Base-by-base conservation (phyloP, 2,329 filamentous ascomycete species). In the Ascosphaera pollenicola region DNA sequence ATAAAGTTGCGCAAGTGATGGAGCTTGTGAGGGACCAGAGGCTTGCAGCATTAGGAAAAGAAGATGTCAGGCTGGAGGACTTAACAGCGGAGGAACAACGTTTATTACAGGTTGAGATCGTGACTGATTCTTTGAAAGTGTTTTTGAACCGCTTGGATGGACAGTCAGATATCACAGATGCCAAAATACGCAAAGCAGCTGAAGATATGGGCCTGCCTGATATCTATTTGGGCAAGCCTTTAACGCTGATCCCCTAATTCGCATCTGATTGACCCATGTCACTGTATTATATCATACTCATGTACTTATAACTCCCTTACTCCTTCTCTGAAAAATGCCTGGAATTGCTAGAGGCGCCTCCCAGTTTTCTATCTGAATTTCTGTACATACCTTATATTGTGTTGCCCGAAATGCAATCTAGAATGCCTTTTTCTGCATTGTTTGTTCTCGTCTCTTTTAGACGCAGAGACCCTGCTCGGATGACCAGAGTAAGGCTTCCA, bases 1-100 rank as follows among this genome's bases (percentile, higher is more conserved):
- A 49, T 3, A 53, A 59, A 35, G 58, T 68, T 8, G 54, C 55
- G n/a, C 54, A 54, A 11, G 52, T 66, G n/a, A 49, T 68, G 3
- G 51, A 57, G 18, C 46, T 57, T 34, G 51, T 68, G n/a, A 57
- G 55, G 24, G 50, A 58, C 7, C 52, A 51, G 38, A 59, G 59
- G 42, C 47, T 50, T 15, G 45, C 52, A 17, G 45, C 48, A 16
- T 47, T 58, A 16, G 46, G 50, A 26, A 47, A 47, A 2, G 52
- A 56, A 16, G 57, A 55, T 1, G 41, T 55, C 16, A 49, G 42
- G 21, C 30, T 58, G 15, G 51, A 59, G 3, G 51, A 57, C 18
- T 49, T 61, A 16, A 55, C 55, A 35, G 50, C 51, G 5, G 47
- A 50, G 5, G 57, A 61, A 38, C 53, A 51, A 32, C 49, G 57